Base-by-base conservation (phyloP, 768 basidiomycete species). In the Leccinum longicurvipes region DNA sequence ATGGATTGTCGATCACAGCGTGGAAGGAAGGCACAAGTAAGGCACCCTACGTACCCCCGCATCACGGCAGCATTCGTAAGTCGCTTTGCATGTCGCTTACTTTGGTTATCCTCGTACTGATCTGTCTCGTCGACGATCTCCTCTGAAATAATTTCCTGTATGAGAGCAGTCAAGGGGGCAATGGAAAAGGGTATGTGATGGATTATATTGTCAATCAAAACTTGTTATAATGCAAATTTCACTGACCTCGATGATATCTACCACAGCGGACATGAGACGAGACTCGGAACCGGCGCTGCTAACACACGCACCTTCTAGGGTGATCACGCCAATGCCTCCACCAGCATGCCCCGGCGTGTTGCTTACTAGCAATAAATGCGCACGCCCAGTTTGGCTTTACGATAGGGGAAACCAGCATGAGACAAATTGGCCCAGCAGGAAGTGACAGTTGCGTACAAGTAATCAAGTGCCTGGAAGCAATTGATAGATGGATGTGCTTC, bases 101-200 rank as follows among this genome's bases (percentile, higher is more conserved):
- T 86, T 47, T 85, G 85, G 65, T 96, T 97, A 62, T 93, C 91
- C 60, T 91, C 85, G 62, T 89, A 95, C 25, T 85, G 80, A 72
- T 97, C 94, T 3, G 93, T 96, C 72, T 97, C 94, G 64, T 96
- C 94, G 28, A 96, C 89, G 52, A 97, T 96, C 69, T 97, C 95
- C 73, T 97, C 93, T 0, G 89, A 87, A 19, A 98, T 91, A 59
- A 98, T 97, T 79, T 96, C 94, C 81, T 91, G 72, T 59, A 67
- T 69, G 57, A 51, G 39, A 27, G 42, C 53, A 32, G 53, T 5
- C 51, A 50, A 25, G 12, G 10, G 14, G 2, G 17, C 47, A 42
- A 42, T 25, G 14, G 47, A 11, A 46, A 53, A 48, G 17, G 19
- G 36, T 21, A 9, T 21, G 29, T 23, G 8, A 45, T 29, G 3